phyloP scores from a whole-genome alignment of 768 basidiomycete genomes.

The Clavaria fumosa region DNA sequence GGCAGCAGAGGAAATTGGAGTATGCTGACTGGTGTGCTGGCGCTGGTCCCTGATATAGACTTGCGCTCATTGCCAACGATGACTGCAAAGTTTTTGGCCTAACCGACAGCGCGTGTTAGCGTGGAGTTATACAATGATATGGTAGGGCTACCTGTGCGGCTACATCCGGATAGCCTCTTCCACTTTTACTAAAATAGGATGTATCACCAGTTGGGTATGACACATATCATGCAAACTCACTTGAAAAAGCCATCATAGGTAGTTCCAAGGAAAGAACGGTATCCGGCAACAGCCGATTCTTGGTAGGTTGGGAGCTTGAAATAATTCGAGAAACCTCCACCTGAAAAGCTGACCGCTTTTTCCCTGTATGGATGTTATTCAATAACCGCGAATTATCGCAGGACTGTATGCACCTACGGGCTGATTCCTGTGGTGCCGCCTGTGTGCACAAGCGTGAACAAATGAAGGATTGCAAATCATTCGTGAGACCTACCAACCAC shows the following conservation, averaged over 20 bases:
- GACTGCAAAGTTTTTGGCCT: background rate
- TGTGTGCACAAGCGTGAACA: too few relatives aligned
- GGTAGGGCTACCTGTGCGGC: slow-evolving; percentile 11
- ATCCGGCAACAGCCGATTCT: slow-evolving; percentile 11
- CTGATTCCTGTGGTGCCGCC: slow-evolving; percentile 8
- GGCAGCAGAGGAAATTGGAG: slow-evolving; percentile 1
- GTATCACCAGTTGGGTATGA: background rate
- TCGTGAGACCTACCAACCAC: too few relatives aligned
- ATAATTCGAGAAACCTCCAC: slow-evolving; percentile 17
- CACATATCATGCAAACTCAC: slow-evolving; percentile 1
- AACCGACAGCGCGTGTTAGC: background rate
- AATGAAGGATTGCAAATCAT: too few relatives aligned
- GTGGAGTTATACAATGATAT: slow-evolving; percentile 5
- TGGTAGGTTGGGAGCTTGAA: slow-evolving; percentile 17
- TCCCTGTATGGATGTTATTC: too few relatives aligned
- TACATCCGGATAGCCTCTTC: slow-evolving; percentile 13
- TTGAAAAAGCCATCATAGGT: slow-evolving; percentile 12
- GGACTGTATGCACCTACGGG: slow-evolving; percentile 7
- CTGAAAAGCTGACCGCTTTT: slow-evolving; percentile 9
- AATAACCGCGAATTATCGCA: too few relatives aligned
- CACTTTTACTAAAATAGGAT: slow-evolving; percentile 8
- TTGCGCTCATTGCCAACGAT: slow-evolving; percentile 17
- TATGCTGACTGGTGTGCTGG: slow-evolving; percentile 23
- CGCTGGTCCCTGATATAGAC: background rate
- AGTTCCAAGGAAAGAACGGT: slow-evolving; percentile 8